Evolutionary conservation across 495 filamentous ascomycete species (phyloP).

Genomic region (Penicillium pulvis): DNA sequence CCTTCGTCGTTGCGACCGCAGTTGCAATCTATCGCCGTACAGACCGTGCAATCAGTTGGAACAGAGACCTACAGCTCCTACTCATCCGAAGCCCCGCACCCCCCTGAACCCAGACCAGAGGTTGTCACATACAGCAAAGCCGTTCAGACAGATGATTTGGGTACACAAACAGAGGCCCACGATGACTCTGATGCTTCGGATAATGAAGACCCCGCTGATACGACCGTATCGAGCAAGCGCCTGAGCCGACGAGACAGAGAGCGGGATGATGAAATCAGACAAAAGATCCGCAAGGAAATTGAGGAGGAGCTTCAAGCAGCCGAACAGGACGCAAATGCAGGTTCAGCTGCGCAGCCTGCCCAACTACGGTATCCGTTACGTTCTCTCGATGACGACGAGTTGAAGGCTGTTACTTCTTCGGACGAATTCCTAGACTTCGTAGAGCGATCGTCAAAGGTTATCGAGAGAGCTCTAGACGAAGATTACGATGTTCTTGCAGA

Average conservation of each 20-base stretch:
- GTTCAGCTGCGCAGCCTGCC: slow-evolving; percentile 44
- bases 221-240: slow-evolving; percentile 57
- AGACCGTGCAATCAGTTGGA: slow-evolving; percentile 71
- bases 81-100: slow-evolving; percentile 68
- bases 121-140: slow-evolving; percentile 92
- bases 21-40: slow-evolving; percentile 57
- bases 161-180: slow-evolving; percentile 32
- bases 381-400: slow-evolving; percentile 79
- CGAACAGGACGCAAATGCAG: slow-evolving; percentile 57
- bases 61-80: slow-evolving; percentile 69
- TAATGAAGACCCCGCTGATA: slow-evolving; percentile 58
- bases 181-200: slow-evolving; percentile 68
- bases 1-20: slow-evolving; percentile 37
- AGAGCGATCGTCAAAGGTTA: slow-evolving; percentile 92
- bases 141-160: slow-evolving; percentile 72
- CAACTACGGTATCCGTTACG: slow-evolving; percentile 74
- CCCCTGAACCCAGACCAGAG: slow-evolving; percentile 75
- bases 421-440: slow-evolving; percentile 95
- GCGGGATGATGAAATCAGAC: slow-evolving; percentile 83
- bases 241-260: slow-evolving; percentile 75
- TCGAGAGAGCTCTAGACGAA: slow-evolving; percentile 91
- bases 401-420: slow-evolving; percentile 86
- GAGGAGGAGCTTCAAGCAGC: slow-evolving; percentile 83
- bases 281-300: slow-evolving; percentile 84
- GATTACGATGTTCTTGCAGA: slow-evolving; percentile 94